These are phyloP conservation scores for Tremella mesenterica DNA, from an alignment of 768 basidiomycete genomes.

Conservation along the genomic window DNA sequence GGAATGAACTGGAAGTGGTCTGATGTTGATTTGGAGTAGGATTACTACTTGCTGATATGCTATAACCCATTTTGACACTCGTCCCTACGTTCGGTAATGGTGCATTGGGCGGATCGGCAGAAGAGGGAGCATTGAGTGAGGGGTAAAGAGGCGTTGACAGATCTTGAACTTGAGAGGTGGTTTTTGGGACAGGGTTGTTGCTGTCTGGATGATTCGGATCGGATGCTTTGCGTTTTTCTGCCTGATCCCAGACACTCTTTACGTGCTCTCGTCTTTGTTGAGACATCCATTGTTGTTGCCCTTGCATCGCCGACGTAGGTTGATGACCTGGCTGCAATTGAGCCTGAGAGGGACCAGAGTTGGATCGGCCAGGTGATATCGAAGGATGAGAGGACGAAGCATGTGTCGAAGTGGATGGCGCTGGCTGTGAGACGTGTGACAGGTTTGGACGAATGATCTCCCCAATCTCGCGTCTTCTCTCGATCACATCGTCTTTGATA, in stretches of 20 bases:
- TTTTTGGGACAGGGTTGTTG: not conserved
- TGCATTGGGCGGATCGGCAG: conserved; percentile 12
- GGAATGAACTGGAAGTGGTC: conserved; percentile 14
- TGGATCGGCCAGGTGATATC: conserved; percentile 7
- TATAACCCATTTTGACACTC: too few relatives aligned
- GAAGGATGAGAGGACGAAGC: conserved; percentile 26
- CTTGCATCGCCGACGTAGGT: too few relatives aligned
- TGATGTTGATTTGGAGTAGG: conserved; percentile 10
- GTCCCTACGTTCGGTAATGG: conserved; percentile 10
- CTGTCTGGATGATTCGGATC: too few relatives aligned
- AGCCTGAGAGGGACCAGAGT: conserved; percentile 5
- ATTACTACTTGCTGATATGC: too few relatives aligned
- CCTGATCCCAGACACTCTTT: conserved; percentile 35
- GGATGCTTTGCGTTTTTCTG: conserved; percentile 1
- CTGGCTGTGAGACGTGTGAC: conserved; percentile 27
- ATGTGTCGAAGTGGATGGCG: conserved; percentile 10
- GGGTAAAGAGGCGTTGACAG: conserved; percentile 24
- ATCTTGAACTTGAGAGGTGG: not conserved
- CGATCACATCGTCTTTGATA: too few relatives aligned
- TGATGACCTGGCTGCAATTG: conserved; percentile 3
- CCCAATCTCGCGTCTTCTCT: too few relatives aligned
- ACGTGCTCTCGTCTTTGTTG: conserved; percentile 32
- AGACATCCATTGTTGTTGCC: not conserved
- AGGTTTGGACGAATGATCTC: not conserved
- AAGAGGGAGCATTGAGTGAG: conserved; percentile 28